These are phyloP conservation scores for Fusarium veterinarium DNA, from an alignment of 2,329 filamentous ascomycete genomes.

Conservation along the genomic window DNA sequence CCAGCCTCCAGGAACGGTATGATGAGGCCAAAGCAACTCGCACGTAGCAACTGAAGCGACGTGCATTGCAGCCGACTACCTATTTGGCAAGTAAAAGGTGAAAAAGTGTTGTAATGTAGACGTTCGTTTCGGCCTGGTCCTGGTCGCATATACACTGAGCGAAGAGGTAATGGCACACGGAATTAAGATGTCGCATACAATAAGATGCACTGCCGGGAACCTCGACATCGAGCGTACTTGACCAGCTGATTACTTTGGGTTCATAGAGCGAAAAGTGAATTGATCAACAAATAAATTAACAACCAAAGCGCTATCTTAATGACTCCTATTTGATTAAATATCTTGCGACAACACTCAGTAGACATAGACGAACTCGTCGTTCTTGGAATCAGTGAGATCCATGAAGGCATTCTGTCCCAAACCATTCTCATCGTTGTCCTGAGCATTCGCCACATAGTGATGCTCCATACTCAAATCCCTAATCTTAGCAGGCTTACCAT, in stretches of 20 bases:
- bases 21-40: rapidly evolving
- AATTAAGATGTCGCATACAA: rapidly evolving
- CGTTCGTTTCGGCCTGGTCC: rapidly evolving
- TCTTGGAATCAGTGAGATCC: slow-evolving; percentile 73
- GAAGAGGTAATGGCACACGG: rapidly evolving
- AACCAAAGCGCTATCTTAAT: neutral
- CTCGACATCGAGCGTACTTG: rapidly evolving
- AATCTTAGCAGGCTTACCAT: slow-evolving; percentile 70
- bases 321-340: neutral
- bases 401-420: slow-evolving; percentile 64
- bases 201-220: rapidly evolving
- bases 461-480: slow-evolving; percentile 71
- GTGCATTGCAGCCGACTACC: rapidly evolving
- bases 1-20: rapidly evolving
- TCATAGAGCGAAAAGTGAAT: rapidly evolving
- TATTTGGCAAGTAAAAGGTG: rapidly evolving
- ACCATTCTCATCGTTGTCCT: slow-evolving; percentile 8
- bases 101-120: no score
- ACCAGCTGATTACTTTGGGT: rapidly evolving
- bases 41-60: rapidly evolving
- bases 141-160: rapidly evolving
- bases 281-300: neutral
- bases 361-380: slow-evolving; percentile 76
- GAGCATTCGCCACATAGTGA: slow-evolving; percentile 47
- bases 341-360: slow-evolving; percentile 52